Base-by-base conservation (phyloP, 345 rosid species). In the Eucalyptus viminalis region DNA sequence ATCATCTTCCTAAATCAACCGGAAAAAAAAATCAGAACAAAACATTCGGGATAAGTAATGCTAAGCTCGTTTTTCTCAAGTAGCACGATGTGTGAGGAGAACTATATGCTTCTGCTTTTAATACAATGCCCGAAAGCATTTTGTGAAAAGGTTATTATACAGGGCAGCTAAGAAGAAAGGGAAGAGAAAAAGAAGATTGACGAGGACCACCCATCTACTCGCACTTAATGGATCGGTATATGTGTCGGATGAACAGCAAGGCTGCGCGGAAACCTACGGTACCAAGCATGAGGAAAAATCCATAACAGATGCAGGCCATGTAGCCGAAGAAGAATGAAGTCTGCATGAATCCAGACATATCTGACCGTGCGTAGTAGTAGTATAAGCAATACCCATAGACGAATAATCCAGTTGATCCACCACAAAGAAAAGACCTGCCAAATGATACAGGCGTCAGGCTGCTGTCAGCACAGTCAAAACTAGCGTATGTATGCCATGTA, bases 271-370 rank as follows among this genome's bases (percentile, higher is more conserved):
- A 89, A 49, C 90, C 88, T 72, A 86, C 88, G 22, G 85, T 89
- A 24, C 90, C 90, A 25, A 89, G 90, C 88, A 89, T 86, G 88
- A 89, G 90, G 88, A 89, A 89, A 88, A 89, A 86, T 45, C 90
- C 90, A 31, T 89, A 89, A 86, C 90, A 89, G 56, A 89, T 43
- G 76, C 90, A 89, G 12, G 88, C 90, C 90, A 89, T 89, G 88
- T 89, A 89, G 49, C 90, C 90, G 49, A 89, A 89, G 90, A 89
- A 89, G 60, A 89, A 85, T 17, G 90, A 89, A 45, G 90, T 89
- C 65, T 89, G 90, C 90, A 89, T 89, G 45, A 89, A 89, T 45
- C 90, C 90, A 14, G 90, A 89, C 90, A 89, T 89, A 87, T 86
- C 88, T 40, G 90, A 89, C 25, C 90, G 88, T 15, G 88, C 90